Evolutionary conservation across 257 asterid genomes (phyloP).

Genomic region (Solanum medicagineum): DNA sequence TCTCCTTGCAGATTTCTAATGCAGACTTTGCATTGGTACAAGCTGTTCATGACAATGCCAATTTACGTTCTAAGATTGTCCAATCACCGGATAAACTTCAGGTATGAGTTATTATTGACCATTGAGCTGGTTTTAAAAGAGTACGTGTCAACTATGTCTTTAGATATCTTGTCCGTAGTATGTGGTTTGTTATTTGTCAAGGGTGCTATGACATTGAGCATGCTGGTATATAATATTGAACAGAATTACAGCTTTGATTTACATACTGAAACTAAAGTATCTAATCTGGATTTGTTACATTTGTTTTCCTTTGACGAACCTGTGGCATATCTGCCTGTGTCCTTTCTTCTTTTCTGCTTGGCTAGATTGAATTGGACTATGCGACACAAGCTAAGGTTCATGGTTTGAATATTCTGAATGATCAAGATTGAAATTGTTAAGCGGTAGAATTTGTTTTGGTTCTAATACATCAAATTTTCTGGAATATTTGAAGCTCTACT

Average conservation of each 20-base stretch:
- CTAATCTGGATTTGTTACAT: not conserved
- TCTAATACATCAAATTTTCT: not conserved
- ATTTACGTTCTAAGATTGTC: constrained; percentile 73
- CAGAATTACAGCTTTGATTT: not conserved
- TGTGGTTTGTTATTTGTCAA: not conserved
- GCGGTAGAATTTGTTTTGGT: not conserved
- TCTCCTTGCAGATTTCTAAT: constrained; percentile 42
- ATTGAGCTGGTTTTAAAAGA: not conserved
- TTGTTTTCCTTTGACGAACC: not conserved
- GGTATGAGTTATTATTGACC: constrained; percentile 23
- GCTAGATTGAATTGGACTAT: not conserved
- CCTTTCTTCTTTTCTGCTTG: not conserved
- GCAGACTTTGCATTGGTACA: constrained; percentile 74
- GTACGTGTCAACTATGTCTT: not conserved
- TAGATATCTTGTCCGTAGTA: not conserved
- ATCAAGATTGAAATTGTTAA: not conserved
- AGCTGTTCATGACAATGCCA: constrained; percentile 76
- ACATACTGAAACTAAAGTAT: not conserved
- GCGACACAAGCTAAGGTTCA: not conserved
- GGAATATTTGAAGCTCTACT: not conserved
- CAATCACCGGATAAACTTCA: constrained; percentile 98
- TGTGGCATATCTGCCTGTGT: not conserved
- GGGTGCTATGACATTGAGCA: not conserved
- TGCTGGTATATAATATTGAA: not conserved
- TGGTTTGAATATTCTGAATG: not conserved